Evolutionary conservation across 805 yeast species (phyloP).

Genomic region (Maudiozyma serrabonitensis): DNA sequence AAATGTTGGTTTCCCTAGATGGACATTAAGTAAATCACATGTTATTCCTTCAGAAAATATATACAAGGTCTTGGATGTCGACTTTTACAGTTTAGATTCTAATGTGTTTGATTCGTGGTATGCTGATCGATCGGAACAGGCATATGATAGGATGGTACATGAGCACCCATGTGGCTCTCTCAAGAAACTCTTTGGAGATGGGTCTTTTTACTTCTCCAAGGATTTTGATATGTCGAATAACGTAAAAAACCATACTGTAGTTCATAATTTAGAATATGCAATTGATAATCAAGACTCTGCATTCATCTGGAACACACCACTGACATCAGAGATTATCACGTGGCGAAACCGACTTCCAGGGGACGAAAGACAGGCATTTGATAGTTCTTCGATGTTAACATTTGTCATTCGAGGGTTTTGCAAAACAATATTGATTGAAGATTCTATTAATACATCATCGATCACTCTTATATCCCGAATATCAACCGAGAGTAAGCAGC

Average conservation of each 20-base stretch:
- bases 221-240: conserved; percentile 82
- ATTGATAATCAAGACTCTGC: conserved; percentile 52
- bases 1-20: conserved; percentile 48
- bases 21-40: conserved; percentile 15
- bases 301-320: conserved; percentile 84
- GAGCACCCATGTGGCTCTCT: conserved; percentile 78
- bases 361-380: conserved; percentile 49
- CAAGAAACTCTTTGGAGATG: conserved; percentile 65
- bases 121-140: conserved; percentile 18
- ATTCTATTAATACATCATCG: conserved; percentile 22
- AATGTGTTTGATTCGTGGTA: conserved; percentile 40
- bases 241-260: conserved; percentile 61
- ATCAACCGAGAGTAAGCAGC: conserved; percentile 82
- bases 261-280: conserved; percentile 29
- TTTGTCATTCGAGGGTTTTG: conserved; percentile 90
- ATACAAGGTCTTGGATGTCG: conserved; percentile 46
- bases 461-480: conserved; percentile 81
- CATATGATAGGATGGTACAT: conserved; percentile 25
- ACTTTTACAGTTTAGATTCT: conserved; percentile 53
- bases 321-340: conserved; percentile 68
- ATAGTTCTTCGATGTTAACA: conserved; percentile 61
- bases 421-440: conserved; percentile 39
- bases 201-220: conserved; percentile 81
- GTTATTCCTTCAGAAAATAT: conserved; percentile 39
- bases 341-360: conserved; percentile 61